Conservation (phyloP, 1,284 basidiomycete genomes). For the Wolfiporia cocos region DNA sequence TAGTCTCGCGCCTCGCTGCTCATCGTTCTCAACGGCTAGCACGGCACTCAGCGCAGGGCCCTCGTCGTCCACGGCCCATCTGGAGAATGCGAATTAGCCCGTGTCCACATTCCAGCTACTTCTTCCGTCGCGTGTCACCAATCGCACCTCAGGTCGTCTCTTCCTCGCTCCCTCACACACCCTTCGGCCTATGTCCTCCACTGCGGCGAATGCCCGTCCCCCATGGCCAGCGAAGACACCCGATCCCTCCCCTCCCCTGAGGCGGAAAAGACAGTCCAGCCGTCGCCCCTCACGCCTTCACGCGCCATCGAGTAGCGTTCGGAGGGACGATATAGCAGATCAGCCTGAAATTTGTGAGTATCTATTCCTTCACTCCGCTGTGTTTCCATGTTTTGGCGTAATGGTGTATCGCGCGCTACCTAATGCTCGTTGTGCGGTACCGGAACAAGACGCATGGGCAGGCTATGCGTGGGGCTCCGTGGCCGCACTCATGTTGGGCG, state of each 20-base stretch:
- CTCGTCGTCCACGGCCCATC: slow-evolving; percentile 10
- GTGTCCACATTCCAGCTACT: slow-evolving; percentile 16
- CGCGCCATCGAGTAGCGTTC: slow-evolving; percentile 10
- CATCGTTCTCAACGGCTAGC: slow-evolving; percentile 11
- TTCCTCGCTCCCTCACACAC: slow-evolving; percentile 13
- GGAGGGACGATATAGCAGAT: slow-evolving; percentile 29
- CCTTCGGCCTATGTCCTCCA: slow-evolving; percentile 27
- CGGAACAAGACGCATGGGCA: no score
- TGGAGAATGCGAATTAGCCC: slow-evolving; percentile 39
- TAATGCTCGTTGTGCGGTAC: no score
- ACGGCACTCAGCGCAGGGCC: slow-evolving; percentile 9
- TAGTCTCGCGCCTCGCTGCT: slow-evolving; percentile 10
- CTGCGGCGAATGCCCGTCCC: slow-evolving; percentile 21
- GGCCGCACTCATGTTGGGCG: no score
- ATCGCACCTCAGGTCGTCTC: slow-evolving; percentile 9
- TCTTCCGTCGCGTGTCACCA: slow-evolving; percentile 14
- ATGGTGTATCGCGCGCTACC: no score
- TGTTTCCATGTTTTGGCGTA: neutral
- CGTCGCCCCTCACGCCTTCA: slow-evolving; percentile 8
- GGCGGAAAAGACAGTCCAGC: slow-evolving; percentile 20
- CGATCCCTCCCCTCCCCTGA: slow-evolving; percentile 21
- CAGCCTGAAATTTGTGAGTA: slow-evolving; percentile 36
- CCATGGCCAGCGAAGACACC: slow-evolving; percentile 35
- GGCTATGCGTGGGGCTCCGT: no score
- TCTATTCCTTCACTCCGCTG: slow-evolving; percentile 3